Evolutionary conservation across 768 basidiomycete species (phyloP), one percentile per base, ranked within the genome.

Genomic region (Suillus clintonianus): DNA sequence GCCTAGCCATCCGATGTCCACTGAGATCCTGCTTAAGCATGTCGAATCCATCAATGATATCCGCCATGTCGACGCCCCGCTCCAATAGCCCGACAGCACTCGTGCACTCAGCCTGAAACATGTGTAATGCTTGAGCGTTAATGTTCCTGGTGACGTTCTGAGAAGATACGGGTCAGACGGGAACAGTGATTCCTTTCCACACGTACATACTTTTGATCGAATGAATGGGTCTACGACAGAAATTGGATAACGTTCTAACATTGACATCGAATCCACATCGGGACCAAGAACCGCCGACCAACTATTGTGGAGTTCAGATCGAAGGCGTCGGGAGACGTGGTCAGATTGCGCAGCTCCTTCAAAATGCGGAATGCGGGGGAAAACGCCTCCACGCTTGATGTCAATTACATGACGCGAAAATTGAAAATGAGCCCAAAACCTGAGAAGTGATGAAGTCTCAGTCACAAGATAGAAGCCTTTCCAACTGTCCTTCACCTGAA

Each of bases 41-140:
- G 34, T 60, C 57, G 36, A 60, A 60, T n/a, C 57, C 42, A 11
- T 32, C 32, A 37, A 62, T 60, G 32, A 62, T 60, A 88, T 95
- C 62, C 87, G 95, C 5, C 94, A 97, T 79, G 84, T 93, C 47
- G 92, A 95, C 75, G 94, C 96, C 76, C 96, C 95, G 72, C 94
- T 94, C 6, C 92, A 94, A 75, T 95, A 96, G 73, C 95, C 97
- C 65, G 83, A 34, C 19, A 13, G 57, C 27, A 13, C 3, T 9
- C 17, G 48, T 34, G 41, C 65, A 66, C 27, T 65, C 60, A 8
- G 22, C n/a, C 30, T 48, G 45, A 45, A 66, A 65, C 17, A 39
- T 15, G 13, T 57, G 22, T 19, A 64, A 43, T 15, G 45, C 34
- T 47, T 58, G n/a, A 34, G 14, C 27, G 10, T 45, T 58, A 37